Conservation (phyloP, 805 yeast species). For the Candida easanensis region DNA sequence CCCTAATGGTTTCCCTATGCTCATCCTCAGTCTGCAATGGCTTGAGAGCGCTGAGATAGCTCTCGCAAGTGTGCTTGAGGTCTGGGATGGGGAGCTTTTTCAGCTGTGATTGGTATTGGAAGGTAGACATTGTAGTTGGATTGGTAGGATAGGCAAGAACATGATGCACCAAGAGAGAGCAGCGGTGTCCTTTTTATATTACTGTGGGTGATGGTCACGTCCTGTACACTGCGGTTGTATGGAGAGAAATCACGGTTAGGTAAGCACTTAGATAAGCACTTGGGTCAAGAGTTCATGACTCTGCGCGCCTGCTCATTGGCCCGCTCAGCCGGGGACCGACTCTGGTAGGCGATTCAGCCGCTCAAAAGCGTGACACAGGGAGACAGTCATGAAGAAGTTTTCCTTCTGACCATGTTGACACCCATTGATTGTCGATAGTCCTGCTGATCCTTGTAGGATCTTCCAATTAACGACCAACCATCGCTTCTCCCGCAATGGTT, state of each 20-base stretch:
- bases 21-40: constrained; percentile 83
- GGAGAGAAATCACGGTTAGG: constrained; percentile 1
- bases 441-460: too few species aligned
- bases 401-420: too few species aligned
- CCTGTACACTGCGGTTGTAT: background rate
- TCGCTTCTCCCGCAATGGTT: too few species aligned
- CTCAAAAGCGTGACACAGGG: background rate
- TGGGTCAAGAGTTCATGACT: background rate
- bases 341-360: background rate
- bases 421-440: too few species aligned
- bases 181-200: background rate
- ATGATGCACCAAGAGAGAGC: background rate
- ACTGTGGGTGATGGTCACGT: background rate
- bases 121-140: constrained; percentile 37
- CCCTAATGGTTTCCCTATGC: constrained; percentile 55
- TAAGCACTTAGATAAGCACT: background rate
- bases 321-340: background rate
- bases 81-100: constrained; percentile 79
- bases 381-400: too few species aligned
- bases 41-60: constrained; percentile 62
- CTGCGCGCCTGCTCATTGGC: constrained; percentile 2
- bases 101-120: constrained; percentile 55
- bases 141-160: background rate
- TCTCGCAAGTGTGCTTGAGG: constrained; percentile 59
- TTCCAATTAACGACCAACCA: too few species aligned